Evolutionary conservation across 1,139 yeast species (phyloP).

Genomic region (Zygoascus sp.): DNA sequence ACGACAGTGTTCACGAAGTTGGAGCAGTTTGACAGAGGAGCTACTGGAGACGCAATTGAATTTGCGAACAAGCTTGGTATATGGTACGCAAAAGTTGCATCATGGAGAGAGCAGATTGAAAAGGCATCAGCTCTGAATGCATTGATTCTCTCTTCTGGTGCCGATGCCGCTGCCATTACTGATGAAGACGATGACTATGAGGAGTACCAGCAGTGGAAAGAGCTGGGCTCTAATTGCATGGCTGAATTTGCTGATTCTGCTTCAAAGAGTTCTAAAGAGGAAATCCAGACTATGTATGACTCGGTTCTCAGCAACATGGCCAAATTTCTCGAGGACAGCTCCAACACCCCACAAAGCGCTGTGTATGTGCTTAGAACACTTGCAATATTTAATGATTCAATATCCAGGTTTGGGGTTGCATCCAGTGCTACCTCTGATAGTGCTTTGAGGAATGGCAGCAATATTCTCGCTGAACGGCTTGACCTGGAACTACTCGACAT

Average conservation of each 20-base stretch:
- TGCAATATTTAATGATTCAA: constrained; percentile 1
- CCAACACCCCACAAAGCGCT: neutral
- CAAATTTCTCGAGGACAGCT: neutral
- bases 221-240: constrained; percentile 13
- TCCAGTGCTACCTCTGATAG: neutral
- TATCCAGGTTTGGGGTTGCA: neutral
- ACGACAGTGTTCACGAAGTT: neutral
- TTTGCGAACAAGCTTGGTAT: constrained; percentile 15
- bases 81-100: constrained; percentile 17
- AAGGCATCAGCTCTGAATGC: constrained; percentile 15
- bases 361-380: constrained; percentile 4
- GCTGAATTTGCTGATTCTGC: constrained; percentile 4
- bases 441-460: neutral
- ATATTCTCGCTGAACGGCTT: neutral
- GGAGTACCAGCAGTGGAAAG: constrained; percentile 16
- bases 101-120: constrained; percentile 14
- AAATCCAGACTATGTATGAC: neutral
- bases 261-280: neutral
- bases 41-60: constrained; percentile 14
- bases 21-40: constrained; percentile 16
- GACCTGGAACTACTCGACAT: constrained; percentile 4
- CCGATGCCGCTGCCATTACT: constrained; percentile 3
- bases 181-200: constrained; percentile 14
- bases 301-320: neutral
- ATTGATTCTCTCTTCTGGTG: constrained; percentile 10